Conservation (phyloP, 805 yeast genomes). For the Maudiozyma bulderi region DNA sequence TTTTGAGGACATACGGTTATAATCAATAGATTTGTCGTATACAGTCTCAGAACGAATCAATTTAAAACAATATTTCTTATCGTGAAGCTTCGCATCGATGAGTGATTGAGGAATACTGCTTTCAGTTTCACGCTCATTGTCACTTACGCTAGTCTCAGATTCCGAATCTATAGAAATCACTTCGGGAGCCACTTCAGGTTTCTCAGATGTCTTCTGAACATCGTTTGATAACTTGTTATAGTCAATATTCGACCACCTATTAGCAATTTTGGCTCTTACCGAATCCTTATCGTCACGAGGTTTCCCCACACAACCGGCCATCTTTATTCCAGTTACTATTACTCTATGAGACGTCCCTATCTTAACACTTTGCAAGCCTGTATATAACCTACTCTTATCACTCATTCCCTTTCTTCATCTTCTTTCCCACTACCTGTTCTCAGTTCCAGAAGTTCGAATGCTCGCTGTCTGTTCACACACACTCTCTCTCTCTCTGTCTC, state of each 20-base stretch:
- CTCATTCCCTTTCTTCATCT: too few species aligned
- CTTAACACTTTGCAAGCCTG: too few species aligned
- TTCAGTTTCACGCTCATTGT: not conserved
- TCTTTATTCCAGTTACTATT: not conserved
- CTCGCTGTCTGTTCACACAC: too few species aligned
- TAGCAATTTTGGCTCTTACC: not conserved
- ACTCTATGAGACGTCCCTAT: not conserved
- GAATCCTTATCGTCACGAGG: not conserved
- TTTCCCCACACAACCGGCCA: not conserved
- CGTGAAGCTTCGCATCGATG: not conserved
- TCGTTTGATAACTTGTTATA: not conserved
- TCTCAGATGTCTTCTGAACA: not conserved
- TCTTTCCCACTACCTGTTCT: too few species aligned
- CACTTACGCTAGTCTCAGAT: not conserved
- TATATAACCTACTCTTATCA: too few species aligned
- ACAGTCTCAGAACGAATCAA: slow-evolving; percentile 17
- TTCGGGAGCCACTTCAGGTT: not conserved
- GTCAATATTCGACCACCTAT: not conserved
- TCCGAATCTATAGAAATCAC: not conserved
- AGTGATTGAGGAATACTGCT: not conserved
- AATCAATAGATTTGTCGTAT: not conserved
- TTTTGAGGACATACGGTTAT: not conserved
- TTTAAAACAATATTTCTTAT: slow-evolving; percentile 9
- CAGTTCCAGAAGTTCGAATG: too few species aligned
- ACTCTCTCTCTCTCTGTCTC: too few species aligned